Base-by-base conservation (phyloP, 768 basidiomycete genomes). In the Arthromyces matolae region DNA sequence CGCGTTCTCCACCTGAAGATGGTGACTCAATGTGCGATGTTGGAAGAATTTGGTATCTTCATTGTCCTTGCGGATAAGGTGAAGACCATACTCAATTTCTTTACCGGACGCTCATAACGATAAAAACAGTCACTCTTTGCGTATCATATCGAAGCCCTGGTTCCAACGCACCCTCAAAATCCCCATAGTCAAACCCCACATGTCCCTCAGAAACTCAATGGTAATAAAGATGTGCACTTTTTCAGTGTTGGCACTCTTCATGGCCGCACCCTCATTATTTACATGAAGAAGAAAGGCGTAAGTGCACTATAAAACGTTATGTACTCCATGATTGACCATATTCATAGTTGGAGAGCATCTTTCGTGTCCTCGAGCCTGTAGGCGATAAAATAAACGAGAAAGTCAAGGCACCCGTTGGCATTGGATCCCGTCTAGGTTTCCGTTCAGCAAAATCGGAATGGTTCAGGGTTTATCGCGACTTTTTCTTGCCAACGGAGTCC, bases 311-410 rank as follows among this genome's bases (percentile, higher is more conserved):
- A 42, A 14, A 12, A 9, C 20, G 36, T 5, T 33, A 19, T n/a
- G 12, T 16, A 24, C 20, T 33, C 47, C 19, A 24, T 42, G 1
- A 33, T 38, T 12, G 49, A 12, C 22, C 55, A 12, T 25, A 10
- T n/a, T 18, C 28, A 8, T 49, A 80, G 77, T 73, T 89, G 55
- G 91, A 95, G 60, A 93, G 90, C 47, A 87, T 96, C 41, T 97
- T 99, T 79, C 89, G 90, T 45, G 93, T 95, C 5, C 78, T 99
- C n/a, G 95, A 99, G 56, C 95, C 95, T 3, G 90, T 98, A n/a
- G 78, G 83, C 3, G 90, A 86, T 55, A 91, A 89, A 65, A 92
- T 87, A 57, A 87, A 84, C 44, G 89, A 89, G 65, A 78, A 82
- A 58, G 73, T 79, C 24, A 85, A 82, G 59, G 80, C 80, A 0